These are phyloP conservation scores for Fragilaria crotonensis DNA, from an alignment of 108 stramenopile genomes.

Conservation along the genomic window DNA sequence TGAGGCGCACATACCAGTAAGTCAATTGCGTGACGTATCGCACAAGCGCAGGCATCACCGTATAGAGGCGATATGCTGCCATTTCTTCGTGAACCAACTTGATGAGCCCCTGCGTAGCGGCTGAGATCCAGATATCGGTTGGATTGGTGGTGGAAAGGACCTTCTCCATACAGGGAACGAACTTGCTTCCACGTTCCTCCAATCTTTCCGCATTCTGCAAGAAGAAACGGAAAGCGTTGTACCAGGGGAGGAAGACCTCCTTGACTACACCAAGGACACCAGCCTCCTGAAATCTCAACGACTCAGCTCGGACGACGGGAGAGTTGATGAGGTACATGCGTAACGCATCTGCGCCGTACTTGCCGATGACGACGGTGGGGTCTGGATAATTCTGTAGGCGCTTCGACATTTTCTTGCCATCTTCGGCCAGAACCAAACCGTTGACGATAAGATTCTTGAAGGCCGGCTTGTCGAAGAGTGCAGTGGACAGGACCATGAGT, in stretches of 20 bases:
- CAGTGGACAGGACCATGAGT: slow-evolving; percentile 98
- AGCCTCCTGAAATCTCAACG: slow-evolving; percentile 94
- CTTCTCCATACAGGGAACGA: slow-evolving; percentile 76
- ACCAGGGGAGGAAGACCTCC: slow-evolving; percentile 97
- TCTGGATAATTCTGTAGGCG: slow-evolving; percentile 98
- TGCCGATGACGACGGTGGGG: slow-evolving; percentile 84
- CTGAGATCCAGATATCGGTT: slow-evolving; percentile 98
- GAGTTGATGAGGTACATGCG: slow-evolving; percentile 99
- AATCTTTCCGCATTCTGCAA: slow-evolving; percentile 85
- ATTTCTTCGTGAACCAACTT: slow-evolving; percentile 98
- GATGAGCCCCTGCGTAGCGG: slow-evolving; percentile 92
- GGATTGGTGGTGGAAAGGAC: slow-evolving; percentile 82
- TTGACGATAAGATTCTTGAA: slow-evolving; percentile 99
- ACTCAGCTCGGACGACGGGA: slow-evolving; percentile 97
- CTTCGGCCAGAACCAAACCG: slow-evolving; percentile 94
- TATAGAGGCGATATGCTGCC: slow-evolving; percentile 97
- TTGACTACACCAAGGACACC: slow-evolving; percentile 96
- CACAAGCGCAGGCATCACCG: slow-evolving; percentile 97
- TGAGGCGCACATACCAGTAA: slow-evolving; percentile 99
- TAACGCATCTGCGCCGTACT: slow-evolving; percentile 98
- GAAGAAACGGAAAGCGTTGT: slow-evolving; percentile 98
- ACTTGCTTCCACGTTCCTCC: slow-evolving; percentile 59
- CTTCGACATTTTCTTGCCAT: slow-evolving; percentile 99
- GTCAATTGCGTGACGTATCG: slow-evolving; percentile 94
- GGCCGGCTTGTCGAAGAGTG: slow-evolving; percentile 96